phyloP scores from a whole-genome alignment of 192 early-diverging fungal genomes.

The Rhizophagus prolifer region DNA sequence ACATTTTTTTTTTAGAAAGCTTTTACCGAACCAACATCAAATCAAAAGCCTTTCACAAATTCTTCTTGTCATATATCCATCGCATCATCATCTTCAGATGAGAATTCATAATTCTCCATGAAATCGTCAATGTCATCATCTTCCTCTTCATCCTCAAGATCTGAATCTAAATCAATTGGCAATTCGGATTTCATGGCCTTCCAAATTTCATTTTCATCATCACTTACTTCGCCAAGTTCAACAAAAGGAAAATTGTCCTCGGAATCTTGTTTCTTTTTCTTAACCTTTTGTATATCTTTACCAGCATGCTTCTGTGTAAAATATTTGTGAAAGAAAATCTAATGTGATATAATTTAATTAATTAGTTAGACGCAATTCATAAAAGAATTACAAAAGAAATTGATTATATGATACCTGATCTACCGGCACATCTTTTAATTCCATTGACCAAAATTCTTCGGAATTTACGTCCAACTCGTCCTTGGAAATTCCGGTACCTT shows the following conservation, averaged over 20 bases:
- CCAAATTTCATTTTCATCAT: constrained; percentile 66
- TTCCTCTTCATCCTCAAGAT: constrained; percentile 52
- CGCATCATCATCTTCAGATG: constrained; percentile 44
- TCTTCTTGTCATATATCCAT: not conserved
- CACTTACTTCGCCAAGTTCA: constrained; percentile 44
- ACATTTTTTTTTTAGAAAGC: too few species aligned
- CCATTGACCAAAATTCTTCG: constrained; percentile 57
- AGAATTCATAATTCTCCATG: constrained; percentile 45
- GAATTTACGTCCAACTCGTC: constrained; percentile 67
- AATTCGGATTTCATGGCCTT: constrained; percentile 77
- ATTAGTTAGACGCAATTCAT: constrained; percentile 3
- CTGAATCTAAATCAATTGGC: constrained; percentile 57
- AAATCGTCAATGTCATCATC: constrained; percentile 45
- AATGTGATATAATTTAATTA: constrained; percentile 5
- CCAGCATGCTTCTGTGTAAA: constrained; percentile 62
- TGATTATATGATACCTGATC: constrained; percentile 55
- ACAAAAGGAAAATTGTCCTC: constrained; percentile 35
- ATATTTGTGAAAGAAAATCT: constrained; percentile 77
- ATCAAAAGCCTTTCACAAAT: too few species aligned
- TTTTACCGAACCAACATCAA: too few species aligned
- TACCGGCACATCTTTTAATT: constrained; percentile 63
- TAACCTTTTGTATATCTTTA: constrained; percentile 28
- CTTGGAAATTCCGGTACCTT: constrained; percentile 53
- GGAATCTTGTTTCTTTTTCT: constrained; percentile 31
- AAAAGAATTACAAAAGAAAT: not conserved